These are phyloP conservation scores for Mycogone perniciosa DNA, from an alignment of 2,329 filamentous ascomycete genomes.

Conservation along the genomic window DNA sequence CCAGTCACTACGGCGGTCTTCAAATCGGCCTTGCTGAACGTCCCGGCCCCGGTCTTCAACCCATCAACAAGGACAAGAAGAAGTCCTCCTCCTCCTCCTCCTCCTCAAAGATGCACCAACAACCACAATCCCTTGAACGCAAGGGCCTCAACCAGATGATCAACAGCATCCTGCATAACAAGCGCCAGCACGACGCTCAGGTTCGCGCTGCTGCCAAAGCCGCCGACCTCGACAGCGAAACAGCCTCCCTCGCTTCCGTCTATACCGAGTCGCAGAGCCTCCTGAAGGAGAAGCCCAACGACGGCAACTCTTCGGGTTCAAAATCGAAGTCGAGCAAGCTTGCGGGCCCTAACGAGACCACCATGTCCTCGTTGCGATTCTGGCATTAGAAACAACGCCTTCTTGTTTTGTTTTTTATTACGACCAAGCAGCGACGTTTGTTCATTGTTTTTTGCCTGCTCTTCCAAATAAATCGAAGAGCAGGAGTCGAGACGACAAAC, in stretches of 20 bases:
- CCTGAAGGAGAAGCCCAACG: neutral
- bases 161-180: conserved; percentile 3
- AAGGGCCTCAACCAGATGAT: conserved; percentile 1
- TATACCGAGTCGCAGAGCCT: conserved; percentile 6
- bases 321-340: neutral
- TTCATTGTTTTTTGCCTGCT: too few species aligned
- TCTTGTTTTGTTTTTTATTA: neutral
- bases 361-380: neutral
- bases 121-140: neutral
- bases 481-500: too few species aligned
- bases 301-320: neutral
- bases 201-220: neutral
- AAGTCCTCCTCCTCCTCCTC: conserved; percentile 5
- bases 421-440: too few species aligned
- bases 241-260: conserved; percentile 9
- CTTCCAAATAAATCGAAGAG: too few species aligned
- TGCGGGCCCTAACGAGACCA: conserved; percentile 1
- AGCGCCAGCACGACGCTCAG: conserved; percentile 5
- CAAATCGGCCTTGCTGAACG: conserved; percentile 9
- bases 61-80: neutral
- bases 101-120: neutral
- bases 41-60: conserved; percentile 3
- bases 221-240: neutral
- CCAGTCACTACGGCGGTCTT: conserved; percentile 8
- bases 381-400: neutral